Percentiles rank a stretch among this genome's conserved stretches.
Evolutionary conservation across 1,284 basidiomycete species (phyloP).

Genomic region (Ceraceosorus bombacis): DNA sequence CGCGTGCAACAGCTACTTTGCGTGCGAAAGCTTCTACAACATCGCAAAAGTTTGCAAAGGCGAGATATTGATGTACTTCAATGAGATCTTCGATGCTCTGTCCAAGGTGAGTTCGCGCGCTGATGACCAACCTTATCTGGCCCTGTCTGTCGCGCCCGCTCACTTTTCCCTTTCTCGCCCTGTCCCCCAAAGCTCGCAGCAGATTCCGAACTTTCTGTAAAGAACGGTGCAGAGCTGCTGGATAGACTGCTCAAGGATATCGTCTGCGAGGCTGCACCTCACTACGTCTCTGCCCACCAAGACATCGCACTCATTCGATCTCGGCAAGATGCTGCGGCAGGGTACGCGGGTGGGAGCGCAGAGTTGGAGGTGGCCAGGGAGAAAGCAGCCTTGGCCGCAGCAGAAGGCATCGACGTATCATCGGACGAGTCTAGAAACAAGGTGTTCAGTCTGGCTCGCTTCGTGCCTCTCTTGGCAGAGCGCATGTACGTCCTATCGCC

Average conservation of each 20-base stretch:
- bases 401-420: slow-evolving; percentile 9
- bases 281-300: slow-evolving; percentile 82
- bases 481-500: slow-evolving; percentile 91
- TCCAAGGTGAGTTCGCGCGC: slow-evolving; percentile 65
- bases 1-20: slow-evolving; percentile 61
- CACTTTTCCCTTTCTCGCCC: neutral
- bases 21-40: slow-evolving; percentile 96
- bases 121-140: neutral
- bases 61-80: slow-evolving; percentile 93
- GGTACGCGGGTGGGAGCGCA: slow-evolving; percentile 26
- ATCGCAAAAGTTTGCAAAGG: slow-evolving; percentile 93
- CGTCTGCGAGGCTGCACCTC: slow-evolving; percentile 89
- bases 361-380: slow-evolving; percentile 44
- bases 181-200: slow-evolving; percentile 67
- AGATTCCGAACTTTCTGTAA: slow-evolving; percentile 90
- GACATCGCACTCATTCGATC: slow-evolving; percentile 53
- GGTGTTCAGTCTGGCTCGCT: slow-evolving; percentile 82
- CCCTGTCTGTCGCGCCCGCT: neutral
- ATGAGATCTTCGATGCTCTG: slow-evolving; percentile 92
- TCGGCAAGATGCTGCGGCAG: slow-evolving; percentile 55
- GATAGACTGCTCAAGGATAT: slow-evolving; percentile 96
- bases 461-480: slow-evolving; percentile 87
- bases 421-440: slow-evolving; percentile 33
- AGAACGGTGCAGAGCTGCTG: slow-evolving; percentile 96
- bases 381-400: slow-evolving; percentile 25